Evolutionary conservation across 805 yeast genomes (phyloP), one percentile per base, ranked within the genome.

Genomic region (Candida oleophila): DNA sequence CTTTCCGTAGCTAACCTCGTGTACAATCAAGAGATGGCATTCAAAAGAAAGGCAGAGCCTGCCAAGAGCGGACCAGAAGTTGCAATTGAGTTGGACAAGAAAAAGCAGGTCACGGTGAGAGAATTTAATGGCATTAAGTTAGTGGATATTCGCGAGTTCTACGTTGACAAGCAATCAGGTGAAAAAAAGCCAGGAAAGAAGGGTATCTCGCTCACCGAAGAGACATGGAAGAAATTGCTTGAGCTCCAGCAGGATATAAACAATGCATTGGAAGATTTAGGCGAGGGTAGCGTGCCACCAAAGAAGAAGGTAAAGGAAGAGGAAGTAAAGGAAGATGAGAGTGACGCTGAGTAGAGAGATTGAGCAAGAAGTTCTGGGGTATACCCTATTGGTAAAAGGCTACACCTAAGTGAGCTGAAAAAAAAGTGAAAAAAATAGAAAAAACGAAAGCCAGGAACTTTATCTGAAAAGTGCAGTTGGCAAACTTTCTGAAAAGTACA

Each of bases 121-220:
- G 78, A 77, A 53, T 91, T 81, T 71, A 83, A 86, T 46, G 82
- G 83, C 43, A 68, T 71, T 46, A 78, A 78, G 30, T 68, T 90
- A 53, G 81, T 92, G 12, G 96, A 91, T 57, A 87, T 91, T 44
- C 77, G 98, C 48, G 97, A 91, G 61, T 89, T 73, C 67, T 91
- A 89, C 63, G 42, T 59, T 14, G 74, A 69, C 53, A 68, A 65
- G 48, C 73, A 73, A 44, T 80, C 82, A 42, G 85, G 85, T 4
- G 84, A 82, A 49, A 73, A 76, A 69, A 76, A 76, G 49, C 98
- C 98, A 0, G 96, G 96, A 1, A 85, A 82, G 59, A 91, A 91
- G 65, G 87, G 88, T 0, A 80, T 83, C 18, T 72, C 87, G 1
- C 60, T 83, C 21, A 79, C 84, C 1, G 76, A 70, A 51, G 85